Evolutionary conservation across 208 protist species (phyloP).

Genomic region (Acanthamoeba sp.): DNA sequence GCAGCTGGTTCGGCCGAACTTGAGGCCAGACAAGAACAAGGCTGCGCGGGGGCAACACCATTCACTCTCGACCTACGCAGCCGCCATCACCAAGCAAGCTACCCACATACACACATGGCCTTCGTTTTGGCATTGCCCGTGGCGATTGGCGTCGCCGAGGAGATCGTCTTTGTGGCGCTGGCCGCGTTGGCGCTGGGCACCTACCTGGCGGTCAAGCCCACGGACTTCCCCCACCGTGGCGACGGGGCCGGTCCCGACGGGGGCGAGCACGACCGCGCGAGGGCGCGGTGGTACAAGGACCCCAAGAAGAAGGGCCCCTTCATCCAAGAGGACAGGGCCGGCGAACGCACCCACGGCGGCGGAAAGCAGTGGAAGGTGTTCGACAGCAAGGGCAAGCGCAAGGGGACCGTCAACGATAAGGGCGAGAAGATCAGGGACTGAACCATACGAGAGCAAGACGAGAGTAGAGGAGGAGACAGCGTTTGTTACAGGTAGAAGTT

Average conservation of each 20-base stretch:
- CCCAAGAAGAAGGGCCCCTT: background rate
- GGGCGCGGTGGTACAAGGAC: background rate
- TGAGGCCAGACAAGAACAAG: too few species aligned
- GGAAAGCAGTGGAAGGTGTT: constrained; percentile 3
- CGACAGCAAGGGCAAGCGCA: background rate
- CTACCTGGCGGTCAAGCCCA: background rate
- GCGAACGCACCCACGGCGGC: background rate
- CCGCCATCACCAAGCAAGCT: too few species aligned
- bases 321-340: background rate
- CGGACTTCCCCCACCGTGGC: background rate
- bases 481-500: too few species aligned
- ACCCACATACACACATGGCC: background rate
- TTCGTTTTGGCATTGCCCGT: background rate
- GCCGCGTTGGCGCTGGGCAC: background rate
- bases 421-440: background rate
- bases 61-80: too few species aligned
- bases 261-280: too few species aligned
- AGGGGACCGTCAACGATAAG: background rate
- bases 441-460: too few species aligned
- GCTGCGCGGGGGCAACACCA: too few species aligned
- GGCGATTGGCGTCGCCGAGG: background rate
- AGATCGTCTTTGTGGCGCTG: background rate
- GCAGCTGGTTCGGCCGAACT: too few species aligned
- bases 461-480: too few species aligned
- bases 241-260: background rate